Evolutionary conservation across 2,329 filamentous ascomycete genomes (phyloP).

Genomic region (Neofusicoccum ribis): DNA sequence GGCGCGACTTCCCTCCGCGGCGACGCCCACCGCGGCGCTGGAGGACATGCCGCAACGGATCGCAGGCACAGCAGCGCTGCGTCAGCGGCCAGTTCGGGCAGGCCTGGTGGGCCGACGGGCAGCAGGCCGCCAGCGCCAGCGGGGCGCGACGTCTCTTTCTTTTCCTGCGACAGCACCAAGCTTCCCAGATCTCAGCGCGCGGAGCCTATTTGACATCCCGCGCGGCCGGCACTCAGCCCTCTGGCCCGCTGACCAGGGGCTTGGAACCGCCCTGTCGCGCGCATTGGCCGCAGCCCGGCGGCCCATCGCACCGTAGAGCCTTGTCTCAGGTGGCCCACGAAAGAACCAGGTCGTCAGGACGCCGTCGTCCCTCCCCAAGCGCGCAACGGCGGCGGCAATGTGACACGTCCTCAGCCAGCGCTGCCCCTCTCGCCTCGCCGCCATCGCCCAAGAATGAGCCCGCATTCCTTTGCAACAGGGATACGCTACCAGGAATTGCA

Average conservation of each 20-base stretch:
- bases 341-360: slow-evolving; percentile 13
- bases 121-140: background rate
- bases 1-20: slow-evolving; percentile 3
- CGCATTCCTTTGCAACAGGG: slow-evolving; percentile 34
- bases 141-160: background rate
- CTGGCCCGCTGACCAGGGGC: slow-evolving; percentile 14
- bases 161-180: background rate
- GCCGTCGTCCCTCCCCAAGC: background rate
- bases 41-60: slow-evolving; percentile 12
- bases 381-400: slow-evolving; percentile 13
- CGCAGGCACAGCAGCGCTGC: background rate
- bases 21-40: slow-evolving; percentile 5
- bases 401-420: slow-evolving; percentile 8
- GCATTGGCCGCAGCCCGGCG: slow-evolving; percentile 1
- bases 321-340: slow-evolving; percentile 11
- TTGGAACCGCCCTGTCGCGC: slow-evolving; percentile 9
- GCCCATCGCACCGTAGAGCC: slow-evolving; percentile 14
- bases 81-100: background rate
- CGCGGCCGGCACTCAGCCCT: background rate
- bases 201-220: background rate
- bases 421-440: background rate
- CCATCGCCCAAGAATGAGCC: slow-evolving; percentile 13
- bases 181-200: background rate
- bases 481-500: slow-evolving; percentile 41
- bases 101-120: background rate